phyloP scores from a whole-genome alignment of 2,329 filamentous ascomycete species.

The Talaromyces sp. region DNA sequence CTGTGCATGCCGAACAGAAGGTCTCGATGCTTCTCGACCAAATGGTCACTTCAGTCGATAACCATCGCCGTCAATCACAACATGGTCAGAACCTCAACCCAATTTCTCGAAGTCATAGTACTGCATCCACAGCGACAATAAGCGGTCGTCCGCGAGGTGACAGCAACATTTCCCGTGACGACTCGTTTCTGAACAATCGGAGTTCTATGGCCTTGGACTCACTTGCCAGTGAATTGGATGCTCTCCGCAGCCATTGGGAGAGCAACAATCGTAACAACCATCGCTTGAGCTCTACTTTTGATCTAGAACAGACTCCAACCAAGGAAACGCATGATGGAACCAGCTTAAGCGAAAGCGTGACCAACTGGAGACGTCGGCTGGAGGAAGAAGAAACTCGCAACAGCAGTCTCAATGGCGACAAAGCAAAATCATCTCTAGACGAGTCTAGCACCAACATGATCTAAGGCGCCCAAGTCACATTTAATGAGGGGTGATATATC shows the following conservation, averaged over 20 bases:
- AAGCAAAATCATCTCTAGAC: conserved; percentile 17
- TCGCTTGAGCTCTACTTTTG: conserved; percentile 80
- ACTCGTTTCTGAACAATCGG: conserved; percentile 46
- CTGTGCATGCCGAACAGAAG: conserved; percentile 84
- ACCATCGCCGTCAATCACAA: conserved; percentile 73
- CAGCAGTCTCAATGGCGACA: conserved; percentile 19
- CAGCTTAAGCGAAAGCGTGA: conserved; percentile 62
- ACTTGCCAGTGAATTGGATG: conserved; percentile 86
- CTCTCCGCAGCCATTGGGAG: conserved; percentile 87
- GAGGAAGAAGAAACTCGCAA: conserved; percentile 50
- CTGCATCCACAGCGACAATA: conserved; percentile 46
- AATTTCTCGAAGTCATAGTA: conserved; percentile 49
- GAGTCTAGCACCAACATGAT: conserved; percentile 27
- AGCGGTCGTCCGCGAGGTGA: conserved; percentile 32
- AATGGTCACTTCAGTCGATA: conserved; percentile 88
- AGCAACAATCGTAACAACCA: conserved; percentile 85
- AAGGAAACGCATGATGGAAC: conserved; percentile 35
- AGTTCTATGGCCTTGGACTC: conserved; percentile 75
- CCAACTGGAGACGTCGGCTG: conserved; percentile 73
- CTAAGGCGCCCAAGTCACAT: conserved; percentile 16
- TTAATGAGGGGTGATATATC: neutral
- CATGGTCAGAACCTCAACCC: conserved; percentile 32
- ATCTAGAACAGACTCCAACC: conserved; percentile 63
- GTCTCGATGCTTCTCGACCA: conserved; percentile 90
- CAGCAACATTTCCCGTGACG: conserved; percentile 39